phyloP scores from a whole-genome alignment of 169 alveolate genomes.

The Fabrea salina region DNA sequence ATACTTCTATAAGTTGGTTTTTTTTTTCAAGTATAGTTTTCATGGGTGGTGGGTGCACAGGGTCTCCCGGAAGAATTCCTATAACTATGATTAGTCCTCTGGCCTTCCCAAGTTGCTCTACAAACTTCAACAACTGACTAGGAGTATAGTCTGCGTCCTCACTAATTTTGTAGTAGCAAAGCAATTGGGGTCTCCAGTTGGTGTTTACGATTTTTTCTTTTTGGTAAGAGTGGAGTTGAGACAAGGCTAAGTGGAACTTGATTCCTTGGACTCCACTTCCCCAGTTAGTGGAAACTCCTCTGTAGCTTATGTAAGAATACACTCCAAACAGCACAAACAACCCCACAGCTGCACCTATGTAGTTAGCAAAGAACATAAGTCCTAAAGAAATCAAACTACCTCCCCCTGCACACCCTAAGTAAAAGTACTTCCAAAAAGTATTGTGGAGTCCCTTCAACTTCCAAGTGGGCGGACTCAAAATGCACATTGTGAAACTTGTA shows the following conservation, averaged over 20 bases:
- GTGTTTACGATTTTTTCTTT: background rate
- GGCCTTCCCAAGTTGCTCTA: background rate
- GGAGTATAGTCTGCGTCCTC: background rate
- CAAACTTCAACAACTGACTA: background rate
- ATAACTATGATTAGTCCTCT: background rate
- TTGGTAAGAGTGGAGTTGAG: conserved; percentile 31
- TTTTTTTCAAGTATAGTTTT: background rate
- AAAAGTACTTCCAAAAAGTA: conserved; percentile 35
- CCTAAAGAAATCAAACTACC: conserved; percentile 25
- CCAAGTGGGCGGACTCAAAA: conserved; percentile 40
- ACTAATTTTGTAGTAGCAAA: background rate
- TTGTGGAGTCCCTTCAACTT: conserved; percentile 45
- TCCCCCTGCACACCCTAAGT: conserved; percentile 22
- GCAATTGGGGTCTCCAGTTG: background rate
- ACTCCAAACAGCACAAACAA: background rate
- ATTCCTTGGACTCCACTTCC: conserved; percentile 52
- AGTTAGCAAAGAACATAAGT: conserved; percentile 8
- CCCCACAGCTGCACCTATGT: background rate
- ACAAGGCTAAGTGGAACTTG: conserved; percentile 40
- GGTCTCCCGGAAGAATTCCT: background rate
- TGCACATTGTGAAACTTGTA: conserved; percentile 37
- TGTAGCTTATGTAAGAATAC: conserved; percentile 23
- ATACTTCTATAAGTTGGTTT: background rate
- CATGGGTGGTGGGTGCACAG: background rate
- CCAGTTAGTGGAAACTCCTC: conserved; percentile 31